Evolutionary conservation across 1,139 yeast genomes (phyloP).

Genomic region (Yamadazyma triangularis): DNA sequence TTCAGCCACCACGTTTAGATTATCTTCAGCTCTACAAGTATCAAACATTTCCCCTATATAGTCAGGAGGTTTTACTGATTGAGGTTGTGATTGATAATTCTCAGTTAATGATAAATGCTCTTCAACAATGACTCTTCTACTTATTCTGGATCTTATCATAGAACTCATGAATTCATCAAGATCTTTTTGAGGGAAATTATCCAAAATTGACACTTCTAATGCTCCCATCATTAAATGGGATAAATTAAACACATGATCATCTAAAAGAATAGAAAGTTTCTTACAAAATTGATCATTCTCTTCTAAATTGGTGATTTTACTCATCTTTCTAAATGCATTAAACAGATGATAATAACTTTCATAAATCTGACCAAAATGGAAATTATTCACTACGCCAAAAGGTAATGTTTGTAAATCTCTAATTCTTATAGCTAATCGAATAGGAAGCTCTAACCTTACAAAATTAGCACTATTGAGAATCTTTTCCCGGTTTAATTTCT

Average conservation of each 20-base stretch:
- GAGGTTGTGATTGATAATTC: slow-evolving; percentile 45
- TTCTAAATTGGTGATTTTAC: slow-evolving; percentile 58
- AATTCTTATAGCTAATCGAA: slow-evolving; percentile 75
- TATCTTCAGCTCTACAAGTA: slow-evolving; percentile 70
- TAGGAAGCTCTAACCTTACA: slow-evolving; percentile 79
- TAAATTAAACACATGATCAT: slow-evolving; percentile 72
- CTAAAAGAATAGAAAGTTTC: slow-evolving; percentile 58
- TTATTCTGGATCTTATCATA: slow-evolving; percentile 77
- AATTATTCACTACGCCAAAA: slow-evolving; percentile 78
- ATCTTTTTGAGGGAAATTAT: slow-evolving; percentile 55
- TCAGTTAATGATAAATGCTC: slow-evolving; percentile 80
- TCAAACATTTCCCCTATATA: slow-evolving; percentile 86
- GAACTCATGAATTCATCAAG: slow-evolving; percentile 73
- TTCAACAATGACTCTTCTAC: slow-evolving; percentile 85
- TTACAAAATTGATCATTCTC: slow-evolving; percentile 74
- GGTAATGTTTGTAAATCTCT: slow-evolving; percentile 79
- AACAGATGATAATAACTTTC: slow-evolving; percentile 86
- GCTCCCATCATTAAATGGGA: slow-evolving; percentile 94
- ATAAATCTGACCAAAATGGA: slow-evolving; percentile 80
- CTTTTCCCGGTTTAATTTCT: slow-evolving; percentile 72
- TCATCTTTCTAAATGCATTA: slow-evolving; percentile 73
- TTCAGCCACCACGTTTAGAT: slow-evolving; percentile 51
- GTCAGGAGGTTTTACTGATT: slow-evolving; percentile 52
- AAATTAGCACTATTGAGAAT: slow-evolving; percentile 80
- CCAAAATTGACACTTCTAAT: slow-evolving; percentile 68